Percentiles rank a stretch among this genome's conserved stretches.
Conservation (phyloP, 202 grass and related monocot species). For the Dendrocalamus latiflorus region DNA sequence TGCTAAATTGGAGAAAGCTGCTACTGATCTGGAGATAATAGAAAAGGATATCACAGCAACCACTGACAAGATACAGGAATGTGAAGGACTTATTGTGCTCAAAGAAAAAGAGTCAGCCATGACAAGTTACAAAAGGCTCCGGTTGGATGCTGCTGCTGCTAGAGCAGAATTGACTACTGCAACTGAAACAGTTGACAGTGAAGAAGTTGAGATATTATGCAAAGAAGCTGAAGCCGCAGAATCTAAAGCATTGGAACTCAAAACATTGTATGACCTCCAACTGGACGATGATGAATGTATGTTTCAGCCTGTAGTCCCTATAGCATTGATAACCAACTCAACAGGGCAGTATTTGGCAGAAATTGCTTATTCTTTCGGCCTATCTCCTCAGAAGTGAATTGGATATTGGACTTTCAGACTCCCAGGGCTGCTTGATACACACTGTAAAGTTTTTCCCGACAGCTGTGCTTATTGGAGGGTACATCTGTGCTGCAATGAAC, state of each 20-base stretch:
- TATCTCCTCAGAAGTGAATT: slow-evolving; percentile 34
- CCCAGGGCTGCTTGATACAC: not conserved
- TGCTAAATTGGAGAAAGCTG: slow-evolving; percentile 56
- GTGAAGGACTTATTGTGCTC: slow-evolving; percentile 62
- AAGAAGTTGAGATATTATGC: slow-evolving; percentile 61
- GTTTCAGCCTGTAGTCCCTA: slow-evolving; percentile 43
- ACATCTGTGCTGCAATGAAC: not conserved
- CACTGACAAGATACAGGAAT: slow-evolving; percentile 63
- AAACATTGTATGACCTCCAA: slow-evolving; percentile 63
- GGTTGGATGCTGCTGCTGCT: slow-evolving; percentile 61
- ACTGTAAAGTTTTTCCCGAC: not conserved
- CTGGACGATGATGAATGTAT: slow-evolving; percentile 38
- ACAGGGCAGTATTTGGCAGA: slow-evolving; percentile 53
- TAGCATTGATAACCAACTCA: slow-evolving; percentile 66
- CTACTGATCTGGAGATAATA: slow-evolving; percentile 56
- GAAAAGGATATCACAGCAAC: slow-evolving; percentile 67
- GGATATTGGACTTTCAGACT: not conserved
- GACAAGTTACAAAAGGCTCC: too few species aligned
- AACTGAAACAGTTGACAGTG: slow-evolving; percentile 58
- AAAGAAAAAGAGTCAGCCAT: slow-evolving; percentile 81
- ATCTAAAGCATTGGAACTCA: slow-evolving; percentile 67
- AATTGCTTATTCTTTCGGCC: slow-evolving; percentile 48
- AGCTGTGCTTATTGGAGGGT: not conserved
- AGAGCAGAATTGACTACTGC: slow-evolving; percentile 84
- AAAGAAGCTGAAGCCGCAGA: slow-evolving; percentile 76